Evolutionary conservation across 345 rosid species (phyloP).

Genomic region (Boechera stricta): DNA sequence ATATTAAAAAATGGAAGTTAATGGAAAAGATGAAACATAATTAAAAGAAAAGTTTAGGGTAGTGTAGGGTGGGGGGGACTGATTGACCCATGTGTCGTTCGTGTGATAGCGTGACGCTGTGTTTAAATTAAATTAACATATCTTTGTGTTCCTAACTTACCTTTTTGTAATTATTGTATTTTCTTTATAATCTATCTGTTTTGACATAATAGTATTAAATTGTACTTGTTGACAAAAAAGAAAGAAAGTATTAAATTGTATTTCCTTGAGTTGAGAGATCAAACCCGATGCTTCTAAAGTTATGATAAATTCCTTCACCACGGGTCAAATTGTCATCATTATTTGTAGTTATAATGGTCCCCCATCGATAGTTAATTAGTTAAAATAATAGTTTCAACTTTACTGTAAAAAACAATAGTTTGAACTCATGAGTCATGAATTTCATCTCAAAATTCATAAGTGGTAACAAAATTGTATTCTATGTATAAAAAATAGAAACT

Average conservation of each 20-base stretch:
- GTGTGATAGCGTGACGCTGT: constrained; percentile 27
- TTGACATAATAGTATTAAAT: neutral
- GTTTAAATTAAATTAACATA: constrained; percentile 24
- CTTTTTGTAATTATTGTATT: constrained; percentile 28
- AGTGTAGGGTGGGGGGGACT: constrained; percentile 35
- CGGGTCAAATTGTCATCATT: constrained; percentile 29
- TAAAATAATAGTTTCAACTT: neutral
- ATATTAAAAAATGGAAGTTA: neutral
- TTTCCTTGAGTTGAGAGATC: constrained; percentile 2
- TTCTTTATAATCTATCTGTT: neutral
- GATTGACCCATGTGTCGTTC: constrained; percentile 35
- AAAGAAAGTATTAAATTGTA: neutral
- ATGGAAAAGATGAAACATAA: constrained; percentile 30
- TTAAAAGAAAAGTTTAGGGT: constrained; percentile 26
- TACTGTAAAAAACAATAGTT: neutral
- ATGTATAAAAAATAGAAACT: constrained; percentile 1
- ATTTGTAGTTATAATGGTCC: neutral
- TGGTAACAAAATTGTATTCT: neutral
- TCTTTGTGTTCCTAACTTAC: constrained; percentile 36
- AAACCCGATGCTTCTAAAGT: constrained; percentile 35
- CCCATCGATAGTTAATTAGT: neutral
- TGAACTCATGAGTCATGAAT: neutral
- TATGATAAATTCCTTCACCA: neutral
- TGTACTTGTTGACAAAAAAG: no score
- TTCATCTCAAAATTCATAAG: neutral